Evolutionary conservation across 148 eudicot genomes (phyloP).

Genomic region (Amaranthus palmeri): DNA sequence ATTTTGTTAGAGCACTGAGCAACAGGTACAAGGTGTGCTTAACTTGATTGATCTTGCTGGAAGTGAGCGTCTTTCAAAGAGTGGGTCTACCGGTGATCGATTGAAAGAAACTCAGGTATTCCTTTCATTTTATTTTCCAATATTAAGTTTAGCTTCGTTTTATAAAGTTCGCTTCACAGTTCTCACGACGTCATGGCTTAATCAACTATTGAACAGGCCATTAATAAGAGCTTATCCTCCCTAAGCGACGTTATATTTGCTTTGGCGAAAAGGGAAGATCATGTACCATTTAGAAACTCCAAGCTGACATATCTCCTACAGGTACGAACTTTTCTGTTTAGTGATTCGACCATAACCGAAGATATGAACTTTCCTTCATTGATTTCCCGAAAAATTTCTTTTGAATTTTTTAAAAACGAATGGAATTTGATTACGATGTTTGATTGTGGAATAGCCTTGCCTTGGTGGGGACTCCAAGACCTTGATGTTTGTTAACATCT

Average conservation of each 20-base stretch:
- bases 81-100: slow-evolving; percentile 92
- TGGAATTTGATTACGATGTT: background rate
- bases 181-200: background rate
- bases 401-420: background rate
- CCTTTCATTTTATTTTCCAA: background rate
- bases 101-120: slow-evolving; percentile 92
- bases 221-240: slow-evolving; percentile 89
- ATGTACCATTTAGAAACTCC: slow-evolving; percentile 89
- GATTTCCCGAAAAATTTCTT: background rate
- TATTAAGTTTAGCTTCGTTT: background rate
- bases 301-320: slow-evolving; percentile 95
- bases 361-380: background rate
- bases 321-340: slow-evolving; percentile 32
- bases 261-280: slow-evolving; percentile 87
- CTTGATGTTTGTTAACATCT: slow-evolving; percentile 85
- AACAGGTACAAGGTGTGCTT: slow-evolving; percentile 90
- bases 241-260: slow-evolving; percentile 88
- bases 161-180: background rate
- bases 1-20: slow-evolving; percentile 68
- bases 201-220: slow-evolving; percentile 45
- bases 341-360: background rate
- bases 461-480: slow-evolving; percentile 97
- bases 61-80: slow-evolving; percentile 97
- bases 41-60: slow-evolving; percentile 98
- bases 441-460: slow-evolving; percentile 70